Evolutionary conservation across 1,284 basidiomycete genomes (phyloP), one percentile per base, ranked within the genome.

Genomic region (Irpex rosettiformis): DNA sequence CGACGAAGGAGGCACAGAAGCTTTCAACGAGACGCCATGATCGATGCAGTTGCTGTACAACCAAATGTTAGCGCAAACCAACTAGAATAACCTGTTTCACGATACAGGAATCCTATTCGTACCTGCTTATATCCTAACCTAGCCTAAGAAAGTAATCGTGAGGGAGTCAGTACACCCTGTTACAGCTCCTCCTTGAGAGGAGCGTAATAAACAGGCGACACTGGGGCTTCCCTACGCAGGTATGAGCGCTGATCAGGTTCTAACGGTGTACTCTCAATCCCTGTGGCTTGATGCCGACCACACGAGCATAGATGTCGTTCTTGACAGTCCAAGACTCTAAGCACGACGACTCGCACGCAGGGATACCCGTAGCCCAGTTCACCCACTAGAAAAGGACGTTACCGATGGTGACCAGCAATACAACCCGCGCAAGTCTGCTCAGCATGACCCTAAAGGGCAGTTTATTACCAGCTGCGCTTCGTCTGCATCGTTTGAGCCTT

Each of bases 181-280:
- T 63, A 66, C 65, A 64, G 67, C 71, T 71, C 72, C 76, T 77
- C 74, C 75, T 60, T 63, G 70, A 55, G 66, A 73, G 67, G 70
- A 60, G 62, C 59, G 63, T 71, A 70, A 68, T 71, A 67, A 72
- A 73, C 77, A 74, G 78, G 82, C 76, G 81, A 88, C 82, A 83
- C 80, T 80, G 83, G 79, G 88, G 87, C 88, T 91, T 92, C 91
- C 91, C 91, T 93, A 90, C 91, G 91, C 92, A 92, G 89, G 90
- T 91, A 80, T 93, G 83, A 91, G 85, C 88, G 82, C 91, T 92
- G 89, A 83, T 91, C 92, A 93, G 89, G 91, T 93, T 92, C 89
- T 76, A 84, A 87, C 91, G 91, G 91, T 94, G 84, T 93, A 63
- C 89, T 94, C 92, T 94, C 91, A 94, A 93, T 76, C 88, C 82